These are phyloP conservation scores for Aspergillus udagawae DNA, from an alignment of 2,329 filamentous ascomycete species.

Conservation along the genomic window DNA sequence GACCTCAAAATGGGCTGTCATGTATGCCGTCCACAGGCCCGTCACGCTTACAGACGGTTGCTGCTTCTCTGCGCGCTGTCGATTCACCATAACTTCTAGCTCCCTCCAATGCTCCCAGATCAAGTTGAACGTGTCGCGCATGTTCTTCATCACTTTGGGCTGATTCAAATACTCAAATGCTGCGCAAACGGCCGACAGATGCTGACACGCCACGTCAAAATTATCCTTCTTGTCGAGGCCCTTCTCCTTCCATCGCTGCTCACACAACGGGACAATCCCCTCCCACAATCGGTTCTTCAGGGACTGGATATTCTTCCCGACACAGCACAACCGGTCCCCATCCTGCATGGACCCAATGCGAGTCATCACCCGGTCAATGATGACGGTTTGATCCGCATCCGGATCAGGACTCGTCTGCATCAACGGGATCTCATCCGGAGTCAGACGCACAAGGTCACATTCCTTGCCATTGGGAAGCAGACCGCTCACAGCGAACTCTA, in stretches of 20 bases:
- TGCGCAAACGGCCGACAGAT: constrained; percentile 18
- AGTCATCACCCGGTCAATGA: constrained; percentile 6
- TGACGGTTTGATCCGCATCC: constrained; percentile 2
- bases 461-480: constrained; percentile 18
- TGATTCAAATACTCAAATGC: constrained; percentile 24
- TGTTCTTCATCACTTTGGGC: constrained; percentile 2
- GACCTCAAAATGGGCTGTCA: constrained; percentile 18
- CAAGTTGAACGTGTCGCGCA: constrained; percentile 22
- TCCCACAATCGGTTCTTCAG: constrained; percentile 23
- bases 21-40: constrained; percentile 19
- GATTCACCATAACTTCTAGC: constrained; percentile 16
- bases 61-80: background rate
- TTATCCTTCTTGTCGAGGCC: constrained; percentile 12
- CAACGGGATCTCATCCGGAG: constrained; percentile 4
- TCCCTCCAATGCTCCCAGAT: constrained; percentile 17
- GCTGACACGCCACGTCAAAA: constrained; percentile 20
- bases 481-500: constrained; percentile 8
- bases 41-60: constrained; percentile 11
- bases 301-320: constrained; percentile 22
- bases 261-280: constrained; percentile 22
- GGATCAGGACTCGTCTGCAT: background rate
- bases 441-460: constrained; percentile 4
- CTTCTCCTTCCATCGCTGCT: constrained; percentile 23
- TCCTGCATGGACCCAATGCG: constrained; percentile 12
- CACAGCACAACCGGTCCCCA: constrained; percentile 9